These are phyloP conservation scores for baker's yeast (Saccharomyces cerevisiae) DNA, from an alignment of 805 yeast genomes.

Conservation along the genomic window DNA sequence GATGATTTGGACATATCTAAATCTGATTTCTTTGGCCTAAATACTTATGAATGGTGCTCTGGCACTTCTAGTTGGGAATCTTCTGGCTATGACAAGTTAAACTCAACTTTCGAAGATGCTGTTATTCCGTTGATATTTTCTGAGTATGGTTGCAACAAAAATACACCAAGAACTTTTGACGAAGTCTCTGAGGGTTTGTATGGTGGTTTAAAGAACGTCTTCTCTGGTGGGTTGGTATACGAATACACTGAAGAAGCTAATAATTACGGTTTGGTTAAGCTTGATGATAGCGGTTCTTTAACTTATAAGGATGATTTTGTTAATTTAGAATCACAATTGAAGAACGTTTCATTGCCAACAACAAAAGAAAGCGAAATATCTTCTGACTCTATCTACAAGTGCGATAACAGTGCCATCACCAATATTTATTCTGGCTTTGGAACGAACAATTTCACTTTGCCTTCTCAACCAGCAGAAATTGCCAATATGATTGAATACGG, in stretches of 20 bases:
- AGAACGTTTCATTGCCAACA: slow-evolving; percentile 31
- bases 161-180: slow-evolving; percentile 73
- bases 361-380: slow-evolving; percentile 33
- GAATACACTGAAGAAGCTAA: slow-evolving; percentile 75
- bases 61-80: slow-evolving; percentile 46
- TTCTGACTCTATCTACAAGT: slow-evolving; percentile 28
- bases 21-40: slow-evolving; percentile 81
- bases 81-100: slow-evolving; percentile 62
- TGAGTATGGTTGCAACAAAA: slow-evolving; percentile 77
- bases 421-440: slow-evolving; percentile 36
- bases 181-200: slow-evolving; percentile 65
- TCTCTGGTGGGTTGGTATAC: slow-evolving; percentile 90
- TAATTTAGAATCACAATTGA: slow-evolving; percentile 39
- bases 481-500: slow-evolving; percentile 40
- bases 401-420: slow-evolving; percentile 35
- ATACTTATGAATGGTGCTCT: slow-evolving; percentile 88
- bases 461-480: slow-evolving; percentile 39
- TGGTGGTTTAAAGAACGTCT: slow-evolving; percentile 54
- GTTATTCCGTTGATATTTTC: slow-evolving; percentile 63
- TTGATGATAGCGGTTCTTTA: slow-evolving; percentile 36
- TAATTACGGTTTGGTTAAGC: slow-evolving; percentile 66
- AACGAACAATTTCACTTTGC: slow-evolving; percentile 39
- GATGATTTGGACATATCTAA: slow-evolving; percentile 50
- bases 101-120: slow-evolving; percentile 48
- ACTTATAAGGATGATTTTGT: slow-evolving; percentile 42